Percentiles rank a stretch among this genome's conserved stretches.
Evolutionary conservation across 495 filamentous ascomycete genomes (phyloP).

Genomic region (Parathielavia hyrcaniae): DNA sequence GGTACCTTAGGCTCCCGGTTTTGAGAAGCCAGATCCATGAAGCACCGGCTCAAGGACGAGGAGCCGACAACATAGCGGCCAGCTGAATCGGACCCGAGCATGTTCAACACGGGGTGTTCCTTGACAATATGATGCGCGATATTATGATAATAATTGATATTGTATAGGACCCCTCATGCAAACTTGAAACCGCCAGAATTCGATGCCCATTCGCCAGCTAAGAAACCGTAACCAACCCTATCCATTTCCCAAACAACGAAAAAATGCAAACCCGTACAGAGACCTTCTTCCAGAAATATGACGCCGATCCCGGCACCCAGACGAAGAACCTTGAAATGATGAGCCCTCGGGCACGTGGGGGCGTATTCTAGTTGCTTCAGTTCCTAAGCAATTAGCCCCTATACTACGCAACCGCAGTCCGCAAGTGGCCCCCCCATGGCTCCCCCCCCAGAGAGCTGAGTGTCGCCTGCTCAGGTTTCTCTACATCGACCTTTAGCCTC

Average conservation of each 20-base stretch:
- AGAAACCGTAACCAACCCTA: background rate
- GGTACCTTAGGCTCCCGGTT: too few relatives aligned
- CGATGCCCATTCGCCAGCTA: background rate
- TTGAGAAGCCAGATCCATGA: too few relatives aligned
- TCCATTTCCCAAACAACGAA: background rate
- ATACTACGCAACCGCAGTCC: conserved; percentile 1
- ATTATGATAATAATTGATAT: background rate
- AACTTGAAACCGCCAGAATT: background rate
- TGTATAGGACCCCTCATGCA: background rate
- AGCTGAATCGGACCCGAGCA: too few relatives aligned
- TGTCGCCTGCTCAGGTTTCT: conserved; percentile 31
- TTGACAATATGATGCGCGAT: background rate
- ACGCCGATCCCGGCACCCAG: background rate
- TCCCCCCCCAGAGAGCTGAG: conserved; percentile 5
- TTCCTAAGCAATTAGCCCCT: conserved; percentile 38
- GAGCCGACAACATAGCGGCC: too few relatives aligned
- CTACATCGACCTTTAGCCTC: conserved; percentile 36
- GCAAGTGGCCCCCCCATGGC: background rate
- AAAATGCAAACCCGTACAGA: background rate
- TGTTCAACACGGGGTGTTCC: too few relatives aligned
- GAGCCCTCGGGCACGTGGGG: conserved; percentile 1
- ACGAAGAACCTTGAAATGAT: conserved; percentile 5
- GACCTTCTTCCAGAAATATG: background rate
- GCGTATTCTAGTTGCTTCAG: conserved; percentile 32
- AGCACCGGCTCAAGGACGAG: too few relatives aligned